Evolutionary conservation across 148 eudicot genomes (phyloP).

Genomic region (Amaranthus cruentus): DNA sequence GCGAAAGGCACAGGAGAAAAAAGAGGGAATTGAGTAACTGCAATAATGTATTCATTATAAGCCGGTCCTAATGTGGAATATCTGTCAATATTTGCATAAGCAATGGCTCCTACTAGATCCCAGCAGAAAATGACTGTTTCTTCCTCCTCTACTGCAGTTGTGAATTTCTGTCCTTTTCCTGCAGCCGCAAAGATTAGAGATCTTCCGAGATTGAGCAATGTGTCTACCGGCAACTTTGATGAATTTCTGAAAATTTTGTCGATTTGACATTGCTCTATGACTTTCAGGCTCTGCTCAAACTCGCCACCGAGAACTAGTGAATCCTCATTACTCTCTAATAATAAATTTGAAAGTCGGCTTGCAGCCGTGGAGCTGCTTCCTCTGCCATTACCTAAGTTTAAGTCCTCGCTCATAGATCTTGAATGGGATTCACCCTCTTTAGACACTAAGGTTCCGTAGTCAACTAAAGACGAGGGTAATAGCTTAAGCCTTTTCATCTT

Average conservation of each 20-base stretch:
- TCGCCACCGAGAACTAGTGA: conserved; percentile 75
- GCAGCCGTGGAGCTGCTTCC: conserved; percentile 34
- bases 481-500: conserved; percentile 82
- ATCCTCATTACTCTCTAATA: conserved; percentile 74
- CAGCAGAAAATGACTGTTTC: conserved; percentile 87
- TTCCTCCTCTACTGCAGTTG: conserved; percentile 85
- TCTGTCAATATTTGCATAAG: conserved; percentile 46
- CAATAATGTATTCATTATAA: conserved; percentile 59
- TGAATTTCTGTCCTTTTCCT: conserved; percentile 93
- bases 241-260: conserved; percentile 67
- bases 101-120: conserved; percentile 55
- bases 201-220: conserved; percentile 75
- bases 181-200: conserved; percentile 81
- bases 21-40: conserved; percentile 66
- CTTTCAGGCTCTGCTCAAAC: conserved; percentile 76
- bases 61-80: conserved; percentile 65
- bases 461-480: conserved; percentile 67
- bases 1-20: conserved; percentile 80
- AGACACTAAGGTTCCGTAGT: conserved; percentile 30
- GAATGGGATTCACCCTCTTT: conserved; percentile 25
- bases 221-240: conserved; percentile 52
- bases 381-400: conserved; percentile 24
- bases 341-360: conserved; percentile 52
- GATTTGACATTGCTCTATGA: conserved; percentile 75
- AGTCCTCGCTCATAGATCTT: conserved; percentile 24